phyloP scores from a whole-genome alignment of 2,329 filamentous ascomycete species.

The Phaeosphaeriaceae sp. region DNA sequence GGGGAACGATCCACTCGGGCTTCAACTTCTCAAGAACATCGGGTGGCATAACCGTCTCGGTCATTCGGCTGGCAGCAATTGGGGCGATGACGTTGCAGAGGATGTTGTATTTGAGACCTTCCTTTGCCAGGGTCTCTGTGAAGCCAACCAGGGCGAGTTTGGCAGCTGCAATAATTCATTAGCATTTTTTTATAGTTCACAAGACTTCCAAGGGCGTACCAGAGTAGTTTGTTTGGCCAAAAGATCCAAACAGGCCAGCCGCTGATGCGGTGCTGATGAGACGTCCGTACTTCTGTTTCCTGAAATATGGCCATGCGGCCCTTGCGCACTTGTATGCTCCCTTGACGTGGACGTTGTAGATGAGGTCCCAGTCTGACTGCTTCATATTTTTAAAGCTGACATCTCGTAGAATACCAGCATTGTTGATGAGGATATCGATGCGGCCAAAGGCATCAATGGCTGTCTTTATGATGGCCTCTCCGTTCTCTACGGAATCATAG shows the following conservation, averaged over 20 bases:
- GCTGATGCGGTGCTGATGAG: constrained; percentile 98
- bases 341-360: constrained; percentile 89
- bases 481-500: constrained; percentile 93
- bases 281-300: constrained; percentile 97
- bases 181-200: constrained; percentile 24
- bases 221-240: constrained; percentile 96
- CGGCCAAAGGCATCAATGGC: constrained; percentile 82
- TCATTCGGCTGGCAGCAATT: constrained; percentile 95
- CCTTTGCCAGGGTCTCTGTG: constrained; percentile 96
- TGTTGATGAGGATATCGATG: constrained; percentile 96
- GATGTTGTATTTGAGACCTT: constrained; percentile 98
- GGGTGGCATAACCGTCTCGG: constrained; percentile 92
- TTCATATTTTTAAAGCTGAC: constrained; percentile 99
- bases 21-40: constrained; percentile 84
- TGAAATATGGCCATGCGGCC: constrained; percentile 96
- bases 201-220: constrained; percentile 50
- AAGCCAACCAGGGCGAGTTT: constrained; percentile 96
- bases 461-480: constrained; percentile 91
- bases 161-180: constrained; percentile 65
- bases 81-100: constrained; percentile 93
- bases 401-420: constrained; percentile 93
- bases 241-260: constrained; percentile 92
- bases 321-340: constrained; percentile 94
- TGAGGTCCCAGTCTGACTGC: constrained; percentile 94
- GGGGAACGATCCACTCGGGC: constrained; percentile 93